Percentiles rank a stretch among this genome's conserved stretches.
Evolutionary conservation across 495 filamentous ascomycete genomes (phyloP).

Genomic region (Polyplosphaeria fusca): DNA sequence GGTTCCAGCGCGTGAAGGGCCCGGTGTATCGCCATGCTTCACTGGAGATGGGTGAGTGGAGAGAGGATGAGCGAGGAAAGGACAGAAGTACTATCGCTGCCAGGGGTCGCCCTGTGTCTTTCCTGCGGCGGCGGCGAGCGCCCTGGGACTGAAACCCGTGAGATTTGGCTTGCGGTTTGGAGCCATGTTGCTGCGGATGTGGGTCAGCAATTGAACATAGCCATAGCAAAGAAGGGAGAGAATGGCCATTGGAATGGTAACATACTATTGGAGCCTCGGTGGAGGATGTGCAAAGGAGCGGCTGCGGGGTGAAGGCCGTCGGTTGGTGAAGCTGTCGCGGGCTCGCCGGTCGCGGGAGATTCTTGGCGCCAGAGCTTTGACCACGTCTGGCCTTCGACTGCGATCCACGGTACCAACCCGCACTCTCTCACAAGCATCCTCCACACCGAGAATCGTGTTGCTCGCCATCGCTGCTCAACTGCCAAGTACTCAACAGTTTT

Average conservation of each 20-base stretch:
- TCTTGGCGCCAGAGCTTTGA: not conserved
- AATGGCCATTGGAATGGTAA: too few species aligned
- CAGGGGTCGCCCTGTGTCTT: slow-evolving; percentile 79
- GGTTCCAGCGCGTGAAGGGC: slow-evolving; percentile 80
- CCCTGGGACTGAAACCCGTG: slow-evolving; percentile 78
- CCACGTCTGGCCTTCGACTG: not conserved
- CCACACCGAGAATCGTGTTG: too few species aligned
- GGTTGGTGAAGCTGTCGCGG: not conserved
- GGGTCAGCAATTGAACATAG: slow-evolving; percentile 24
- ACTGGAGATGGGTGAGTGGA: slow-evolving; percentile 46
- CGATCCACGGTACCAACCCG: too few species aligned
- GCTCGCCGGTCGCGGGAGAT: not conserved
- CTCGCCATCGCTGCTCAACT: too few species aligned
- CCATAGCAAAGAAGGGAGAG: too few species aligned
- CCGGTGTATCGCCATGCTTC: slow-evolving; percentile 94
- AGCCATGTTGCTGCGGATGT: slow-evolving; percentile 44
- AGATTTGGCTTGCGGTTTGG: slow-evolving; percentile 55
- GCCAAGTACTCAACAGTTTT: too few species aligned
- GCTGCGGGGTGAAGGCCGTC: not conserved
- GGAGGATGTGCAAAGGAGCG: not conserved
- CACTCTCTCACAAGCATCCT: too few species aligned
- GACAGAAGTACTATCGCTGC: slow-evolving; percentile 61
- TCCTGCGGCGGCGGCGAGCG: slow-evolving; percentile 65
- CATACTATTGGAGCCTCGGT: too few species aligned
- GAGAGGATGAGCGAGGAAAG: not conserved